Percentiles rank a stretch among this genome's conserved stretches.
These are phyloP conservation scores for Dianthus caryophyllus DNA, from an alignment of 148 eudicot genomes.

Conservation along the genomic window DNA sequence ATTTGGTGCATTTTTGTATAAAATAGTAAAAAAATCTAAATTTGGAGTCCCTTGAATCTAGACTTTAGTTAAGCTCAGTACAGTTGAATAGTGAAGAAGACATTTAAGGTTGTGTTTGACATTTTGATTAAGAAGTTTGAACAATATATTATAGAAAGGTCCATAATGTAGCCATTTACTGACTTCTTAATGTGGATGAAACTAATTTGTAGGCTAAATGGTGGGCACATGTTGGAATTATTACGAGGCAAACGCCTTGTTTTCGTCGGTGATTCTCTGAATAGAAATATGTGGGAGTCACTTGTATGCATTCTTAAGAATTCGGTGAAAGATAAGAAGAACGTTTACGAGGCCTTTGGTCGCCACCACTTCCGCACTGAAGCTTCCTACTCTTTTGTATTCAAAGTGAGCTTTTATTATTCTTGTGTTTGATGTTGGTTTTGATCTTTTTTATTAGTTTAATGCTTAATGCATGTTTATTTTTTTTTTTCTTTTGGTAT, in stretches of 20 bases:
- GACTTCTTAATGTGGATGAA: slow-evolving; percentile 7
- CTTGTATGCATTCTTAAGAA: slow-evolving; percentile 73
- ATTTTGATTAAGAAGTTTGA: not conserved
- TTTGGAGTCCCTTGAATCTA: not conserved
- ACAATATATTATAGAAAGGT: not conserved
- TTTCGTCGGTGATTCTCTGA: slow-evolving; percentile 91
- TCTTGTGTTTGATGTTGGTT: not conserved
- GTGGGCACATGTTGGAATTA: slow-evolving; percentile 58
- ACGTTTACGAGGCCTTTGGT: slow-evolving; percentile 81
- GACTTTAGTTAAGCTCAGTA: not conserved
- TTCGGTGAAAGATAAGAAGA: slow-evolving; percentile 56
- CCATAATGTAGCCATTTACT: not conserved
- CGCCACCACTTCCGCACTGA: slow-evolving; percentile 58
- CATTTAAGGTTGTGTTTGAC: not conserved
- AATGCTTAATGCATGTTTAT: not conserved
- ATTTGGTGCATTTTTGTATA: not conserved
- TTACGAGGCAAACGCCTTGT: slow-evolving; percentile 80
- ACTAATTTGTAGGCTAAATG: slow-evolving; percentile 49
- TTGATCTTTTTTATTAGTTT: not conserved
- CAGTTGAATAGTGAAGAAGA: not conserved
- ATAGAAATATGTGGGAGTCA: slow-evolving; percentile 99
- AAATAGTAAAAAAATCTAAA: not conserved
- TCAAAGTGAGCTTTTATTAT: slow-evolving; percentile 44
- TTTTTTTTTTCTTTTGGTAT: not conserved
- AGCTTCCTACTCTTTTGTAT: slow-evolving; percentile 79